A percentile compares a stretch with the other conserved stretches of the same genome.
phyloP scores from a whole-genome alignment of 495 filamentous ascomycete genomes.

The Aspergillus panamensis region DNA sequence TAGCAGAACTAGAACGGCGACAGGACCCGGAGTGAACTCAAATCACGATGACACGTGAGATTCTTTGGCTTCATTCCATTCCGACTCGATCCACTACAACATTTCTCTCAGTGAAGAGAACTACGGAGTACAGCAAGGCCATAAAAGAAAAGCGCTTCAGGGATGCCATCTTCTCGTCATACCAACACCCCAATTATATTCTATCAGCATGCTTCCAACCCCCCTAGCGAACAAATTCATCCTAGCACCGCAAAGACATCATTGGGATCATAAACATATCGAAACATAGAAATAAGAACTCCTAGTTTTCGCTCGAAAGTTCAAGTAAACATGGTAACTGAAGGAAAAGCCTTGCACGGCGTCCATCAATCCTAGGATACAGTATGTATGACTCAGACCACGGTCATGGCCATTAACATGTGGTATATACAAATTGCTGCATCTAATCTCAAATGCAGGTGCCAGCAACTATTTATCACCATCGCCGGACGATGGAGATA shows the following conservation, averaged over 20 bases:
- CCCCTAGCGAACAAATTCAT: no score
- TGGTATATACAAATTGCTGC: conserved; percentile 2
- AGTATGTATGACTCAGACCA: background rate
- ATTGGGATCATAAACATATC: background rate
- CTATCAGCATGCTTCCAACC: no score
- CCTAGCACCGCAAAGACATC: background rate
- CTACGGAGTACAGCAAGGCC: no score
- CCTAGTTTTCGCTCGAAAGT: background rate
- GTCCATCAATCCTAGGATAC: background rate
- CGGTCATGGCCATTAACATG: conserved; percentile 1
- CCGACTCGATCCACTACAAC: no score
- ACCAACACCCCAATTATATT: background rate
- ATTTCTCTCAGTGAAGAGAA: no score
- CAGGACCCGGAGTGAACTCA: no score
- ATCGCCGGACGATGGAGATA: background rate
- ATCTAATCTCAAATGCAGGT: background rate
- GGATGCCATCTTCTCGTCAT: no score
- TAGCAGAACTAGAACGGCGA: no score
- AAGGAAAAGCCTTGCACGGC: background rate
- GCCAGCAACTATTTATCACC: background rate
- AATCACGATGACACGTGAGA: no score
- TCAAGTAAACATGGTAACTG: background rate
- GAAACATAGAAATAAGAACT: background rate
- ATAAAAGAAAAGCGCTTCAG: no score
- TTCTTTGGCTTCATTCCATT: no score